Conservation (phyloP, 768 basidiomycete species). For the Lentinus tigrinus region DNA sequence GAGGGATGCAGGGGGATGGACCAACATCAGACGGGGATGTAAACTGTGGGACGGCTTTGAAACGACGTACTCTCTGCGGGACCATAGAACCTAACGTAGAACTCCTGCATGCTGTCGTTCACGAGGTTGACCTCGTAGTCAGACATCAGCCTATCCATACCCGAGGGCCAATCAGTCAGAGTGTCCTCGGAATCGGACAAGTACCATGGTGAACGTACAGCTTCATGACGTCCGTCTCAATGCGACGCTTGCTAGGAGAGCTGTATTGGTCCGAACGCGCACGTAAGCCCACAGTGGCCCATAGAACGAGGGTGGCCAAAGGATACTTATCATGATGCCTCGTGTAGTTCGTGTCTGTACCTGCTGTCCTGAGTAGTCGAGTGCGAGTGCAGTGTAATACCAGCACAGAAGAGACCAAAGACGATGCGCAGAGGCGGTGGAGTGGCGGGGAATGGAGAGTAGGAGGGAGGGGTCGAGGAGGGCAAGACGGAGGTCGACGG, state of each 20-base stretch:
- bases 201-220: constrained; percentile 52
- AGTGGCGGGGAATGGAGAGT: background rate
- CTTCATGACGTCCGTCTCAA: constrained; percentile 99
- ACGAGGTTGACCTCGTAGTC: constrained; percentile 98
- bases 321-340: constrained; percentile 58
- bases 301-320: background rate
- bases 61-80: constrained; percentile 84
- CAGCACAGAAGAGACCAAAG: background rate
- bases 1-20: background rate
- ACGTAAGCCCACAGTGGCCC: constrained; percentile 27
- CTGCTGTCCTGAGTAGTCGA: background rate
- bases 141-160: constrained; percentile 78
- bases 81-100: constrained; percentile 94
- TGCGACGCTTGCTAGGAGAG: constrained; percentile 85
- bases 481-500: constrained; percentile 1
- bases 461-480: background rate
- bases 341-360: background rate
- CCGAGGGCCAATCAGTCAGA: background rate
- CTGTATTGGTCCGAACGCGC: constrained; percentile 45
- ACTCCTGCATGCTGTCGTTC: constrained; percentile 99
- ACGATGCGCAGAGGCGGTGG: background rate
- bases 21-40: too few species aligned
- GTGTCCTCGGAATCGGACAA: background rate
- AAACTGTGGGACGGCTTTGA: too few species aligned
- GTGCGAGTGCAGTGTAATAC: background rate